phyloP scores from a whole-genome alignment of 2,329 filamentous ascomycete genomes.

The Tolypocladium cylindrosporum region DNA sequence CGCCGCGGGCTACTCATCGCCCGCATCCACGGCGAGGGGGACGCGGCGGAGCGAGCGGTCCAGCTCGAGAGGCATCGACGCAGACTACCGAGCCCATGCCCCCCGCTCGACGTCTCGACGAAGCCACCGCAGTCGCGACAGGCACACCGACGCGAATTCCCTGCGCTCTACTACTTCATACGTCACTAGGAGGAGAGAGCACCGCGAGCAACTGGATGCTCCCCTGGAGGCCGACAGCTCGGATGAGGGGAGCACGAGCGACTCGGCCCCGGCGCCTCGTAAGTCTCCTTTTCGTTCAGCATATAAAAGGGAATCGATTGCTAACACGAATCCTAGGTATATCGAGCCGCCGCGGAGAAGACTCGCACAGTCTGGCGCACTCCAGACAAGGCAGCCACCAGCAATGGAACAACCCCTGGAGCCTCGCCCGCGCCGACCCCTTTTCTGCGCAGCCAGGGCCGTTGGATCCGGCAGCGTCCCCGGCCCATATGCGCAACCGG shows the following conservation, averaged over 20 bases:
- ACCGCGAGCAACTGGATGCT: not conserved
- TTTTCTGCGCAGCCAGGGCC: not conserved
- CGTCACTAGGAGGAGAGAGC: not conserved
- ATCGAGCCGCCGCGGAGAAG: not conserved
- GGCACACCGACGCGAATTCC: not conserved
- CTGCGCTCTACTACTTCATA: not conserved
- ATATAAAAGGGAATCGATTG: not conserved
- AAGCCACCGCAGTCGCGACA: not conserved
- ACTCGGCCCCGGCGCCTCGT: not conserved
- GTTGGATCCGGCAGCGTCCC: not conserved
- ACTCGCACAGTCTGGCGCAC: not conserved
- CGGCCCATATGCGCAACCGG: not conserved
- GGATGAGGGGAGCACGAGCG: not conserved
- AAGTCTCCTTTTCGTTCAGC: not conserved
- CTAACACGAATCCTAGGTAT: not conserved
- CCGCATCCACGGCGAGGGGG: not conserved
- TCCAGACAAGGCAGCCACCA: not conserved
- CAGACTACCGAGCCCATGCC: not conserved
- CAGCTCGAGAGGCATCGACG: not conserved
- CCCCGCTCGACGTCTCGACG: not conserved
- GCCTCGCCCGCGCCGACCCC: not conserved
- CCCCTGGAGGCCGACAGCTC: not conserved
- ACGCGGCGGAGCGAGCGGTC: not conserved
- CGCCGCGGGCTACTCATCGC: not conserved
- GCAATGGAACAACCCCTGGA: slow-evolving; percentile 2